phyloP scores from a whole-genome alignment of 306 rosid genomes.

The Pyrus pyrifolia region DNA sequence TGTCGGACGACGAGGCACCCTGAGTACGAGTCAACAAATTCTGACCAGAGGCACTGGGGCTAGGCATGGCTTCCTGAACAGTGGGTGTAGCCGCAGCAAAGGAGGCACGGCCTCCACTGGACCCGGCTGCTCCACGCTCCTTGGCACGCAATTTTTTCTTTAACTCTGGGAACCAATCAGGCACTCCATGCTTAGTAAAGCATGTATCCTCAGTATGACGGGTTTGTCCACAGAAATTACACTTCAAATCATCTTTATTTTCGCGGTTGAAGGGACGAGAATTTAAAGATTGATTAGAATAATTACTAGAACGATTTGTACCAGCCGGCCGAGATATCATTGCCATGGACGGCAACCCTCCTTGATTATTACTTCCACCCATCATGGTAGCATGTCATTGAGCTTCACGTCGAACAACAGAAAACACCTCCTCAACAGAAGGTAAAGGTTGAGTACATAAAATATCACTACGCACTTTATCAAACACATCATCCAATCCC shows the following conservation, averaged over 20 bases:
- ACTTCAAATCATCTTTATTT: too few species aligned
- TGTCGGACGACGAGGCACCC: too few species aligned
- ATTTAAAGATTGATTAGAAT: too few species aligned
- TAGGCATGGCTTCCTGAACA: fast-evolving
- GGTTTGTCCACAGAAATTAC: too few species aligned
- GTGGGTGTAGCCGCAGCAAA: background rate
- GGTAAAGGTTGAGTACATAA: background rate
- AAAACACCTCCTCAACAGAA: background rate
- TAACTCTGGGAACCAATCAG: background rate
- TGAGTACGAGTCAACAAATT: background rate
- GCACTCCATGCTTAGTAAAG: background rate
- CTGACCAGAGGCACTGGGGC: background rate
- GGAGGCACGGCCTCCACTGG: background rate
- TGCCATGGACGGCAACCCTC: fast-evolving
- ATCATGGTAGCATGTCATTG: too few species aligned
- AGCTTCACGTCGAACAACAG: too few species aligned
- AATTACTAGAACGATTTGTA: fast-evolving
- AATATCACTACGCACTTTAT: background rate
- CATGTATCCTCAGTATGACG: too few species aligned
- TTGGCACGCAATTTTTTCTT: background rate
- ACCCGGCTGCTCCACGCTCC: background rate
- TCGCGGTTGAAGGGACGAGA: fast-evolving
- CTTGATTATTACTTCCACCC: too few species aligned
- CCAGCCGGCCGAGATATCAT: too few species aligned
- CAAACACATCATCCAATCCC: background rate